Evolutionary conservation across 2,329 filamentous ascomycete genomes (phyloP).

Genomic region (Metarhizium humberi): DNA sequence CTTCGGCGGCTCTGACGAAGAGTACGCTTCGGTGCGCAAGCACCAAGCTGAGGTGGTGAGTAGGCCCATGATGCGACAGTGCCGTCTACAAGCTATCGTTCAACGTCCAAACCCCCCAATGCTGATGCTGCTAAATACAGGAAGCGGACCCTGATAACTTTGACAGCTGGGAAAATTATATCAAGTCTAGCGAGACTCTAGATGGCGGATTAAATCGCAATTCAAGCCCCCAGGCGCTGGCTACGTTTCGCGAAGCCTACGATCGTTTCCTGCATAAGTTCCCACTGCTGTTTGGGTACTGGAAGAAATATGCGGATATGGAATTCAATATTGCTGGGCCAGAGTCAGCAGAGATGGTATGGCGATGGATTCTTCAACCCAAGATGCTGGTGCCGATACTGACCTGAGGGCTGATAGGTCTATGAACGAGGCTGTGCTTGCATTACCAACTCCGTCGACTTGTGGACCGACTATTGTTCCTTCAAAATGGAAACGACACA

Average conservation of each 20-base stretch:
- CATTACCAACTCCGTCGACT: slow-evolving; percentile 85
- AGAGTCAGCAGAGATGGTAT: slow-evolving; percentile 92
- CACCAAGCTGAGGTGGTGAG: slow-evolving; percentile 67
- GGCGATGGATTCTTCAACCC: slow-evolving; percentile 13
- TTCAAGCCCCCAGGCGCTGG: slow-evolving; percentile 87
- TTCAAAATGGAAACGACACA: slow-evolving; percentile 98
- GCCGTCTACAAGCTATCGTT: neutral
- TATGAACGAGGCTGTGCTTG: slow-evolving; percentile 93
- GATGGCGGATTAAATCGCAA: slow-evolving; percentile 95
- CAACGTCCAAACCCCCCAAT: neutral
- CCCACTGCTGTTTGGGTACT: slow-evolving; percentile 92
- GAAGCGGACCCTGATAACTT: slow-evolving; percentile 77
- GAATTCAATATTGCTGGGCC: slow-evolving; percentile 96
- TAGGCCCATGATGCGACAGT: slow-evolving; percentile 3
- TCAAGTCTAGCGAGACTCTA: slow-evolving; percentile 71
- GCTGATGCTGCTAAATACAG: slow-evolving; percentile 22
- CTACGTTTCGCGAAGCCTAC: slow-evolving; percentile 77
- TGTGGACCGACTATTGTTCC: slow-evolving; percentile 94
- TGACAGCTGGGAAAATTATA: slow-evolving; percentile 88
- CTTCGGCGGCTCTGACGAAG: slow-evolving; percentile 68
- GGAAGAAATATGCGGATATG: slow-evolving; percentile 98
- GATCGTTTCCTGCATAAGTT: slow-evolving; percentile 92
- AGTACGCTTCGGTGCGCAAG: slow-evolving; percentile 73
- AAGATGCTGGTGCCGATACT: neutral
- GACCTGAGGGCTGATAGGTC: slow-evolving; percentile 42